Evolutionary conservation across 148 eudicot genomes (phyloP).

Genomic region (Limonium bicolor): DNA sequence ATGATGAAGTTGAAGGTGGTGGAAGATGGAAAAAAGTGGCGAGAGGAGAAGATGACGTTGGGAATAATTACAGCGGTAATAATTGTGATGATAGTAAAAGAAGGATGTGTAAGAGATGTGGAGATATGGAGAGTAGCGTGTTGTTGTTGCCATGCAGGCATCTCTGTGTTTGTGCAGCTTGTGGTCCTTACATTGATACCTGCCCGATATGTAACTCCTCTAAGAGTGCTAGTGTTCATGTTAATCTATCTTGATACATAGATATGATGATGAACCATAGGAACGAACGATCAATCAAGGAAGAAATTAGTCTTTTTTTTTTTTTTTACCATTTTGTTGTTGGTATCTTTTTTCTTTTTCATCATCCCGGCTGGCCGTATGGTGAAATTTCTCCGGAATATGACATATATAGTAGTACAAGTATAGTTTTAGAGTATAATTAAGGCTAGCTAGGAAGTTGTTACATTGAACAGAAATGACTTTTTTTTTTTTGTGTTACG

Average conservation of each 20-base stretch:
- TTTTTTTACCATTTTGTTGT: too few species aligned
- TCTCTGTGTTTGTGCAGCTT: constrained; percentile 57
- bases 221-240: constrained; percentile 53
- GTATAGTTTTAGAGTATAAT: too few species aligned
- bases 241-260: constrained; percentile 55
- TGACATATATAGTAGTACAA: too few species aligned
- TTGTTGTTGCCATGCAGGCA: constrained; percentile 78
- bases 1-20: background rate
- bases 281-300: too few species aligned
- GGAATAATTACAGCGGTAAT: background rate
- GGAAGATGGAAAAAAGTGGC: constrained; percentile 4
- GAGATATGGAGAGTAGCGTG: constrained; percentile 51
- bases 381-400: too few species aligned
- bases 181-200: constrained; percentile 43
- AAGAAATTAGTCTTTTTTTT: too few species aligned
- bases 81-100: background rate
- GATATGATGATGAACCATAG: too few species aligned
- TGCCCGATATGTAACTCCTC: constrained; percentile 62
- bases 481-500: too few species aligned
- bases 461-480: too few species aligned
- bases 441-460: too few species aligned
- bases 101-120: constrained; percentile 51
- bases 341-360: too few species aligned
- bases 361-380: too few species aligned
- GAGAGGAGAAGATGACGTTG: constrained; percentile 6